Base-by-base conservation (phyloP, 306 rosid species). In the Castanospermum australe region DNA sequence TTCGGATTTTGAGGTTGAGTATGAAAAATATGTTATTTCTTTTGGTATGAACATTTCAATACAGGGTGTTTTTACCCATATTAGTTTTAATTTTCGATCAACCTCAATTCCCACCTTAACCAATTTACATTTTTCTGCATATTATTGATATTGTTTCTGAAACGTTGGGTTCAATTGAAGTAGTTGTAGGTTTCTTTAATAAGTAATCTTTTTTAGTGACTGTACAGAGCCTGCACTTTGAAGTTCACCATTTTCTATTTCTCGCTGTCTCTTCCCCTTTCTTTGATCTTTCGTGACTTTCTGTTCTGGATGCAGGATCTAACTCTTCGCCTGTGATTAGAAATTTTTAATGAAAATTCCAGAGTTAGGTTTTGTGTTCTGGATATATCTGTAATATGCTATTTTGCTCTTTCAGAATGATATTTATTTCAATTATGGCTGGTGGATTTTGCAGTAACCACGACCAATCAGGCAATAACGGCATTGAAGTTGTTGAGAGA, bases 401-500 rank as follows among this genome's bases (percentile, higher is more conserved):
- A 18, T 56, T 38, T 61, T 41, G 41, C 42, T 64, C 39, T 67
- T 66, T 24, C 18, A 18, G 45, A 25, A 17, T 61, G 45, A 52
- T 73, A 11, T 12, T 65, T 70, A 75, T n/a, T 54, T 64, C 30
- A 8, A 38, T 24, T 63, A 15, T 17, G 24, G n/a, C 12, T 68
- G 59, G 30, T 77, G 77, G 79, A 30, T 85, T 80, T 79, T 88
- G 89, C 93, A 96, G 99, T 96, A 36, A 96, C 98, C 1, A 63
- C 92, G 2, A 90, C 93, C 6, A 87, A 61, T 67, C 89, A 86
- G 56, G 98, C 99, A 73, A 54, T 76, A 32, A 51, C 79, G 3
- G 99, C 99, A 36, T 84, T 96, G 85, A 77, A 89, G 64, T 45
- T 90, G 87, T 82, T 96, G 87, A 90, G 98, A 86, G 92, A 87